Evolutionary conservation across 495 filamentous ascomycete species (phyloP).

Genomic region (Neurospora sp.): DNA sequence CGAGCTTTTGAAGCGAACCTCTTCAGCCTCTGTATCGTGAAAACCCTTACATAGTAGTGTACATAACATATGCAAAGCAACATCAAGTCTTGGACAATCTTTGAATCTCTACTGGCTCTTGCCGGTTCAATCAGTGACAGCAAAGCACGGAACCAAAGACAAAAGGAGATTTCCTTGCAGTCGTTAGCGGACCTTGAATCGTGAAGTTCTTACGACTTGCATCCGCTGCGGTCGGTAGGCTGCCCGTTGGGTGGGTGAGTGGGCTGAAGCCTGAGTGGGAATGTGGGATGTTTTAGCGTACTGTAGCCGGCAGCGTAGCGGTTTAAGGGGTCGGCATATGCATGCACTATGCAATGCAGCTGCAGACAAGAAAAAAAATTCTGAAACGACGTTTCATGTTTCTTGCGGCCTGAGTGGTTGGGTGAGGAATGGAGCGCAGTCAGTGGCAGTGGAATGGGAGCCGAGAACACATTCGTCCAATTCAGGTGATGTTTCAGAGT

Average conservation of each 20-base stretch:
- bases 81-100: neutral
- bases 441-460: neutral
- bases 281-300: neutral
- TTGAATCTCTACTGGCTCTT: neutral
- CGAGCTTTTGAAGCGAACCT: neutral
- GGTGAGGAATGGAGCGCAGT: neutral
- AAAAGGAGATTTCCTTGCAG: neutral
- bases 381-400: neutral
- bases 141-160: neutral
- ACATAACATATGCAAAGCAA: neutral
- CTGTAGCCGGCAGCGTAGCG: neutral
- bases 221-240: neutral
- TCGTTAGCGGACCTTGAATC: neutral
- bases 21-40: neutral
- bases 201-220: neutral
- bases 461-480: neutral
- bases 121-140: neutral
- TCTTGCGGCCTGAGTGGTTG: neutral
- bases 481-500: neutral
- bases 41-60: neutral
- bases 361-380: neutral
- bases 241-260: neutral
- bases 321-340: neutral
- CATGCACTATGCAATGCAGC: neutral
- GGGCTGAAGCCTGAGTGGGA: neutral